Evolutionary conservation across 139 green algal species (phyloP).

Genomic region (Parachlorella kessleri): DNA sequence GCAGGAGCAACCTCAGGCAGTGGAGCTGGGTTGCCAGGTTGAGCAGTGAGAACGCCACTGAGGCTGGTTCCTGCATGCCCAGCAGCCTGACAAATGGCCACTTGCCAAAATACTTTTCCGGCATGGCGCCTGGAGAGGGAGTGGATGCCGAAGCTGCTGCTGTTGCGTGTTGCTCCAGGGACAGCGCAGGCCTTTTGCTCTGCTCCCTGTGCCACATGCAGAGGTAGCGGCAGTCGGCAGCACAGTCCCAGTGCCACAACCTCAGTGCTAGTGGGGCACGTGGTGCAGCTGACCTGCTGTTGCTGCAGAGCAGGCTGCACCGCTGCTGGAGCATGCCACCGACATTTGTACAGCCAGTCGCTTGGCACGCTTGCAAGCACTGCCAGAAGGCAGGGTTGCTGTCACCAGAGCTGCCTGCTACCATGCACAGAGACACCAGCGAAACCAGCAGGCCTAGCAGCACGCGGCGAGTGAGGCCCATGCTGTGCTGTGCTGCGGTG

Average conservation of each 20-base stretch:
- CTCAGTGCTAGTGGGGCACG: slow-evolving; percentile 17
- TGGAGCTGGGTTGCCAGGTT: slow-evolving; percentile 74
- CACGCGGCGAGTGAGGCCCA: too few relatives aligned
- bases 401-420: slow-evolving; percentile 23
- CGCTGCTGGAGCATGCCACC: too few relatives aligned
- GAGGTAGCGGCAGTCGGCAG: slow-evolving; percentile 75
- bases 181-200: neutral
- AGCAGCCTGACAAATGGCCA: slow-evolving; percentile 82
- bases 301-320: slow-evolving; percentile 21
- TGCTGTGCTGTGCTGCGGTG: too few relatives aligned
- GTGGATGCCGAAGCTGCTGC: neutral
- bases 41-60: slow-evolving; percentile 70
- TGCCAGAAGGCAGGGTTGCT: neutral
- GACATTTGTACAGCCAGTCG: slow-evolving; percentile 1
- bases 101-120: slow-evolving; percentile 87
- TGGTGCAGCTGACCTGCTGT: neutral
- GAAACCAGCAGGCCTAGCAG: neutral
- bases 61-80: slow-evolving; percentile 76
- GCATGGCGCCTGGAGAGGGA: neutral
- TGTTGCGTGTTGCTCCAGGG: neutral
- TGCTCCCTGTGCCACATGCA: slow-evolving; percentile 76
- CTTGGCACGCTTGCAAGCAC: slow-evolving; percentile 3
- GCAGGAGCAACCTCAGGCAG: slow-evolving; percentile 28
- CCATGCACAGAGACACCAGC: neutral
- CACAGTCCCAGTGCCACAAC: slow-evolving; percentile 52